Percentiles rank a stretch among this genome's conserved stretches.
These are phyloP conservation scores for Dactylellina parvicollis DNA, from an alignment of 2,329 filamentous ascomycete species.

Conservation along the genomic window DNA sequence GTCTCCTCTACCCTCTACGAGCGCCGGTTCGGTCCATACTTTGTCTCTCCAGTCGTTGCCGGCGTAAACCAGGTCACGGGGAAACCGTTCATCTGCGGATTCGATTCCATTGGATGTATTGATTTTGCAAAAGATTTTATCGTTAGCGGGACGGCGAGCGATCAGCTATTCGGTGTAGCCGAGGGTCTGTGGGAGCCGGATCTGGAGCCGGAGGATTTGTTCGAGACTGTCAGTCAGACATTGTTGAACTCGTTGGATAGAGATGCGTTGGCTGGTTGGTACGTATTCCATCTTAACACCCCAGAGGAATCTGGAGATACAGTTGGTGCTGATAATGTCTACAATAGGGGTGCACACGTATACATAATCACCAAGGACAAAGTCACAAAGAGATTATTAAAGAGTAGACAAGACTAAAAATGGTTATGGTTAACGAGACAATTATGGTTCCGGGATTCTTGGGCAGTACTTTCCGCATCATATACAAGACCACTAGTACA, in stretches of 20 bases:
- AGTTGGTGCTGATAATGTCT: not conserved
- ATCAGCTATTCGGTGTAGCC: constrained; percentile 98
- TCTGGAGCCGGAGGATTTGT: constrained; percentile 79
- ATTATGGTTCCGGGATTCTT: not conserved
- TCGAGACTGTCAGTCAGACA: constrained; percentile 97
- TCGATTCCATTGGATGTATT: constrained; percentile 99
- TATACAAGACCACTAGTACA: not conserved
- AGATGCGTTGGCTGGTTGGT: constrained; percentile 94
- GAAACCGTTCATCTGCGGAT: constrained; percentile 97
- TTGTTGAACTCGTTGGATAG: constrained; percentile 95
- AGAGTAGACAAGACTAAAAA: constrained; percentile 94
- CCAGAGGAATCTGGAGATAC: not conserved
- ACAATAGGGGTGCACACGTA: constrained; percentile 80
- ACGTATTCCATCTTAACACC: not conserved
- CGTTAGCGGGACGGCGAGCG: constrained; percentile 92
- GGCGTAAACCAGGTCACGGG: constrained; percentile 93
- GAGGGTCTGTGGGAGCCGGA: constrained; percentile 98
- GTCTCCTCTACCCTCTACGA: constrained; percentile 93
- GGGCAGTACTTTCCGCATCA: not conserved
- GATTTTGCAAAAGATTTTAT: constrained; percentile 99
- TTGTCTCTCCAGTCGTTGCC: constrained; percentile 92
- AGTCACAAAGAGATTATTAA: constrained; percentile 97
- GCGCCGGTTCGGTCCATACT: constrained; percentile 94
- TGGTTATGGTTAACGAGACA: too few relatives aligned
- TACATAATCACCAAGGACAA: constrained; percentile 99